These are phyloP conservation scores for Bocquillonia castaneifolia DNA, from an alignment of 441 rosid genomes.

Conservation along the genomic window DNA sequence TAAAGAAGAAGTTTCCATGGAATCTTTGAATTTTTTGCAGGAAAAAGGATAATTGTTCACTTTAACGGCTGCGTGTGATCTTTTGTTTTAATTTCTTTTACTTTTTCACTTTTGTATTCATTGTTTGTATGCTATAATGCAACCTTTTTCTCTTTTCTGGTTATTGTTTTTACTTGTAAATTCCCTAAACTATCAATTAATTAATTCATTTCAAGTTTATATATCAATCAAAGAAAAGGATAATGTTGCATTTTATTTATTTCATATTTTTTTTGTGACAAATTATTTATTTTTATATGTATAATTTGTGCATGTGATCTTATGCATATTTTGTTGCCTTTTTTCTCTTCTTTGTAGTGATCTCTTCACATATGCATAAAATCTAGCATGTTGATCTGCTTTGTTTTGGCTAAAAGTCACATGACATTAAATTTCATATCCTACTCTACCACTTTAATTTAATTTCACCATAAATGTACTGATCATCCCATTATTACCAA, in stretches of 20 bases:
- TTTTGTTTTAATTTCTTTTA: neutral
- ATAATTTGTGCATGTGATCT: neutral
- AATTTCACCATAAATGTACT: too few relatives aligned
- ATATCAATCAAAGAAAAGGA: too few relatives aligned
- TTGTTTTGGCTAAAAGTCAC: neutral
- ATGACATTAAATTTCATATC: neutral
- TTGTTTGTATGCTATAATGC: neutral
- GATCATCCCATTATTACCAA: neutral
- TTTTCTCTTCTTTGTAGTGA: neutral
- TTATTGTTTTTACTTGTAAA: neutral
- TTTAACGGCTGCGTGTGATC: slow-evolving; percentile 9
- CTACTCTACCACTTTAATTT: neutral
- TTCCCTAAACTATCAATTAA: neutral
- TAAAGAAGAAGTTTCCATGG: slow-evolving; percentile 13
- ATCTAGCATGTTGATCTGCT: slow-evolving; percentile 16
- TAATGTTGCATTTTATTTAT: neutral
- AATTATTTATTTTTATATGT: too few relatives aligned
- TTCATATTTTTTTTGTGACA: too few relatives aligned
- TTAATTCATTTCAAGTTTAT: too few relatives aligned
- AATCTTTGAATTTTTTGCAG: slow-evolving; percentile 24
- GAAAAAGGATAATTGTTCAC: slow-evolving; percentile 9
- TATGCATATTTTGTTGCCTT: neutral
- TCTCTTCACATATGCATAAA: neutral
- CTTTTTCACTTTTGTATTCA: neutral
- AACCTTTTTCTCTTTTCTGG: neutral